These are phyloP conservation scores for Bjerkandera adusta DNA, from an alignment of 1,284 basidiomycete genomes.

Conservation along the genomic window DNA sequence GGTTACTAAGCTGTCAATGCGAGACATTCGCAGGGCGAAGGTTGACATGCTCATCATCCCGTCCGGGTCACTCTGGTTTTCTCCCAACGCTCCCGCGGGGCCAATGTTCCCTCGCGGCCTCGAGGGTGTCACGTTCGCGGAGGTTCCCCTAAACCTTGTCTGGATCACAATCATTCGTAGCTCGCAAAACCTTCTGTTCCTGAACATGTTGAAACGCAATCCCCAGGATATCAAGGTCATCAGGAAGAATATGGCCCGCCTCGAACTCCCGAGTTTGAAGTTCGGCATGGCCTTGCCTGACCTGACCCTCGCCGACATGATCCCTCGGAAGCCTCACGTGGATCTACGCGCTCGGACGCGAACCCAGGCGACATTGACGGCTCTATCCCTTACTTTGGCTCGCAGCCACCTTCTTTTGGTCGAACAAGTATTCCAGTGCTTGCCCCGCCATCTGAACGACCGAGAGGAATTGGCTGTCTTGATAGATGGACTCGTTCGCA, in stretches of 20 bases:
- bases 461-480: conserved; percentile 68
- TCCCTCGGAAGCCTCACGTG: conserved; percentile 28
- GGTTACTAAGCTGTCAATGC: conserved; percentile 71
- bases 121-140: conserved; percentile 37
- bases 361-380: conserved; percentile 28
- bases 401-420: conserved; percentile 71
- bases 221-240: conserved; percentile 70
- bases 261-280: conserved; percentile 54
- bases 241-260: conserved; percentile 64
- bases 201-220: conserved; percentile 63
- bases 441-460: conserved; percentile 78
- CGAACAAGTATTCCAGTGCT: conserved; percentile 68
- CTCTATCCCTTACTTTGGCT: conserved; percentile 58
- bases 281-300: conserved; percentile 29
- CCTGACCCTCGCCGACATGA: conserved; percentile 42
- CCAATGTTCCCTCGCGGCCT: conserved; percentile 58
- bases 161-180: conserved; percentile 64
- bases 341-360: conserved; percentile 12
- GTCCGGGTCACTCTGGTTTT: conserved; percentile 66
- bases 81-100: conserved; percentile 45
- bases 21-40: conserved; percentile 74
- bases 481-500: conserved; percentile 67
- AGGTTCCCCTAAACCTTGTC: conserved; percentile 47
- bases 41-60: conserved; percentile 72
- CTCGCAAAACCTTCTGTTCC: conserved; percentile 70